phyloP scores from a whole-genome alignment of 2,329 filamentous ascomycete genomes.

The Phyllosticta ampelicida region DNA sequence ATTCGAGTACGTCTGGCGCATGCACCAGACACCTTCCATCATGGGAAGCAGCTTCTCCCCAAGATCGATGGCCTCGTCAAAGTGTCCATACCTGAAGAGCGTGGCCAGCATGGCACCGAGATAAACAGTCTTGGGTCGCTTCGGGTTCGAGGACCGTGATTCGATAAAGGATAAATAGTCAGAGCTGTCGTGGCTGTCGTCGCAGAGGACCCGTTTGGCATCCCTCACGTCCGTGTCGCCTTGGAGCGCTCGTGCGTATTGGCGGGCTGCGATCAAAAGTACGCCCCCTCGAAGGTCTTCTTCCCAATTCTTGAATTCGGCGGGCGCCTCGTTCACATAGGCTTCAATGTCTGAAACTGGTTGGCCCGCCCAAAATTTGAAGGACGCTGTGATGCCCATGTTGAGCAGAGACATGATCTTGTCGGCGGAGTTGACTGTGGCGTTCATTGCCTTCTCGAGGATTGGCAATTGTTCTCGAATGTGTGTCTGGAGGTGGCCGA shows the following conservation, averaged over 20 bases:
- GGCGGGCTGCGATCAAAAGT: constrained; percentile 54
- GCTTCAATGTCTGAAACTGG: constrained; percentile 59
- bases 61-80: constrained; percentile 31
- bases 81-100: constrained; percentile 34
- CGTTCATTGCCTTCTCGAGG: constrained; percentile 56
- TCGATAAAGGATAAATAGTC: constrained; percentile 44
- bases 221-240: constrained; percentile 54
- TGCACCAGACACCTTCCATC: constrained; percentile 34
- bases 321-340: constrained; percentile 59
- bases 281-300: constrained; percentile 61
- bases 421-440: constrained; percentile 56
- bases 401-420: constrained; percentile 61
- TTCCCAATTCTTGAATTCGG: constrained; percentile 64
- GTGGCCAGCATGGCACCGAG: constrained; percentile 41
- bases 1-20: constrained; percentile 32
- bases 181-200: constrained; percentile 52
- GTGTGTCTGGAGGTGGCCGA: constrained; percentile 59
- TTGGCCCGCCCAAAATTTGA: constrained; percentile 59
- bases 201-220: constrained; percentile 50
- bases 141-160: constrained; percentile 44
- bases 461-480: constrained; percentile 47
- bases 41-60: constrained; percentile 31
- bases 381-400: constrained; percentile 54
- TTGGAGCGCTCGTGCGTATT: constrained; percentile 58
- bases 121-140: constrained; percentile 57